Evolutionary conservation across 768 basidiomycete genomes (phyloP).

Genomic region (Phylloporus rhodoxanthus): DNA sequence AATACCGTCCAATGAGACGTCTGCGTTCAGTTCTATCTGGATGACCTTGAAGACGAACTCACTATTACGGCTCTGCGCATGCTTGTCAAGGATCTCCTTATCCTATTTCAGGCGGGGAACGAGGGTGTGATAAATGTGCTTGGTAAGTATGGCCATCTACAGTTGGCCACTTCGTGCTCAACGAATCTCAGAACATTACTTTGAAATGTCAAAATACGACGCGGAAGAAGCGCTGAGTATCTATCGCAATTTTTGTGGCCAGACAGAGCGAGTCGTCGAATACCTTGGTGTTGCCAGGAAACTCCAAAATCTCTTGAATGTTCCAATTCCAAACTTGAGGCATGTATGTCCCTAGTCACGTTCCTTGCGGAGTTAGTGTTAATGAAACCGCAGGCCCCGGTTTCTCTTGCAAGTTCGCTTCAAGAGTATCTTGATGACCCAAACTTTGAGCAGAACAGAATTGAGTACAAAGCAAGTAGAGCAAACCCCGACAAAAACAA

Average conservation of each 20-base stretch:
- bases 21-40: slow-evolving; percentile 74
- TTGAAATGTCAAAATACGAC: slow-evolving; percentile 96
- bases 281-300: slow-evolving; percentile 90
- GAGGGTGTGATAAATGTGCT: slow-evolving; percentile 86
- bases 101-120: slow-evolving; percentile 93
- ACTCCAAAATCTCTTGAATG: slow-evolving; percentile 86
- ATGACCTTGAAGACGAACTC: slow-evolving; percentile 88
- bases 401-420: slow-evolving; percentile 86
- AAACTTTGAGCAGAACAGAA: slow-evolving; percentile 91
- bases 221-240: slow-evolving; percentile 78
- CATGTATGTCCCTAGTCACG: slow-evolving; percentile 48
- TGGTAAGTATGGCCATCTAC: slow-evolving; percentile 42
- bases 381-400: slow-evolving; percentile 64
- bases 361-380: not conserved
- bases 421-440: slow-evolving; percentile 96
- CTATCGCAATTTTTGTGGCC: slow-evolving; percentile 91
- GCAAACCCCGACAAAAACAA: slow-evolving; percentile 46
- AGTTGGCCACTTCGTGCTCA: slow-evolving; percentile 10
- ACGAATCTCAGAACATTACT: slow-evolving; percentile 72
- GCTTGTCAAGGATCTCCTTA: slow-evolving; percentile 93
- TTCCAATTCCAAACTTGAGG: slow-evolving; percentile 89
- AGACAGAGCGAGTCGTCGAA: slow-evolving; percentile 90
- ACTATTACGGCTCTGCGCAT: slow-evolving; percentile 84
- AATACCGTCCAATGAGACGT: not conserved
- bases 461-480: slow-evolving; percentile 86